These are phyloP conservation scores for Rhodocollybia butyracea DNA, from an alignment of 768 basidiomycete genomes.

Conservation along the genomic window DNA sequence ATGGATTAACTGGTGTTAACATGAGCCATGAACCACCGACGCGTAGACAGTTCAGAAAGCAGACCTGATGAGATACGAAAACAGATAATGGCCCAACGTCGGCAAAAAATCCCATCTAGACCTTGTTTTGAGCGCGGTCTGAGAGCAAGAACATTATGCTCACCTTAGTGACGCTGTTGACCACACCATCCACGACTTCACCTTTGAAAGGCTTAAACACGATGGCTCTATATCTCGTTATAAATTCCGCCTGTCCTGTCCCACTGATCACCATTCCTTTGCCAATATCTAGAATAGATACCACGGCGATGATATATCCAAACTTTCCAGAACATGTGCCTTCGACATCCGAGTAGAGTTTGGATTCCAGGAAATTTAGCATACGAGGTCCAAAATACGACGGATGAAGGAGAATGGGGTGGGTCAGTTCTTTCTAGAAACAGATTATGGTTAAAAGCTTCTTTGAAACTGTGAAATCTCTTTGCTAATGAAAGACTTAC, in stretches of 20 bases:
- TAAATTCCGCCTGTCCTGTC: slow-evolving; percentile 94
- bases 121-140: background rate
- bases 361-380: slow-evolving; percentile 88
- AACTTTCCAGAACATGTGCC: slow-evolving; percentile 96
- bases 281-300: slow-evolving; percentile 87
- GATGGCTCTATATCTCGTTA: slow-evolving; percentile 91
- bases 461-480: too few species aligned
- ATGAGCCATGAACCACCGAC: slow-evolving; percentile 4
- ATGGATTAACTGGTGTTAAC: slow-evolving; percentile 69
- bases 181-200: slow-evolving; percentile 95
- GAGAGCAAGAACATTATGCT: background rate
- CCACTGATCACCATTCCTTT: slow-evolving; percentile 90
- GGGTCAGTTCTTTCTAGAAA: slow-evolving; percentile 89
- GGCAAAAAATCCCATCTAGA: slow-evolving; percentile 97
- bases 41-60: slow-evolving; percentile 17
- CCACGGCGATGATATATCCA: slow-evolving; percentile 91
- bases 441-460: slow-evolving; percentile 6
- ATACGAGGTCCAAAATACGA: slow-evolving; percentile 98
- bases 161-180: slow-evolving; percentile 94
- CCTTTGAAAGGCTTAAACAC: slow-evolving; percentile 99
- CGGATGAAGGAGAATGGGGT: slow-evolving; percentile 95
- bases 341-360: slow-evolving; percentile 94
- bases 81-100: slow-evolving; percentile 93
- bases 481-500: slow-evolving; percentile 39
- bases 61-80: slow-evolving; percentile 93